Evolutionary conservation across 495 filamentous ascomycete species (phyloP).

Genomic region (Lindgomyces ingoldianus): DNA sequence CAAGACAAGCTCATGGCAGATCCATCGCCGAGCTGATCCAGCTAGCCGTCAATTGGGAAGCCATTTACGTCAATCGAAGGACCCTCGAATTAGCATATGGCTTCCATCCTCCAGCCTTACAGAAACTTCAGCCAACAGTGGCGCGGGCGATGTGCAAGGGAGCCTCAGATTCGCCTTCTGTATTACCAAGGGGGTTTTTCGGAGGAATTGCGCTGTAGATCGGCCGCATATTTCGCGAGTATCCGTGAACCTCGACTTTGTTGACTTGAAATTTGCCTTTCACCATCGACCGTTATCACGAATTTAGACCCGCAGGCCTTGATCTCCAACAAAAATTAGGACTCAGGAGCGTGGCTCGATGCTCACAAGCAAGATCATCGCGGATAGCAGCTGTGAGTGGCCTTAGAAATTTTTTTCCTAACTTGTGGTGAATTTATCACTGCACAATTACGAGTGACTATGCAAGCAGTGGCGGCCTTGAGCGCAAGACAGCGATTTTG

Average conservation of each 20-base stretch:
- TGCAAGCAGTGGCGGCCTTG: not conserved
- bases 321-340: too few species aligned
- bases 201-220: too few species aligned
- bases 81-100: constrained; percentile 11
- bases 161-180: not conserved
- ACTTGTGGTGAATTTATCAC: not conserved
- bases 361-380: not conserved
- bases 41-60: constrained; percentile 13
- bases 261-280: too few species aligned
- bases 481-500: not conserved
- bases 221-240: too few species aligned
- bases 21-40: constrained; percentile 13
- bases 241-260: too few species aligned
- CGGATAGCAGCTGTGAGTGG: not conserved
- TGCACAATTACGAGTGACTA: not conserved
- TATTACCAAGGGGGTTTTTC: not conserved
- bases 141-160: not conserved
- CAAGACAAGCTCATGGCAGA: constrained; percentile 21
- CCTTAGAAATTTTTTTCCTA: not conserved
- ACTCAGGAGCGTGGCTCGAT: too few species aligned
- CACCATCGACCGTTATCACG: too few species aligned
- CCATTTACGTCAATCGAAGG: constrained; percentile 37
- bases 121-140: not conserved
- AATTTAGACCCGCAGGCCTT: too few species aligned
- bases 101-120: constrained; percentile 18